phyloP scores from a whole-genome alignment of 345 rosid species.

The Boechera divaricarpa region DNA sequence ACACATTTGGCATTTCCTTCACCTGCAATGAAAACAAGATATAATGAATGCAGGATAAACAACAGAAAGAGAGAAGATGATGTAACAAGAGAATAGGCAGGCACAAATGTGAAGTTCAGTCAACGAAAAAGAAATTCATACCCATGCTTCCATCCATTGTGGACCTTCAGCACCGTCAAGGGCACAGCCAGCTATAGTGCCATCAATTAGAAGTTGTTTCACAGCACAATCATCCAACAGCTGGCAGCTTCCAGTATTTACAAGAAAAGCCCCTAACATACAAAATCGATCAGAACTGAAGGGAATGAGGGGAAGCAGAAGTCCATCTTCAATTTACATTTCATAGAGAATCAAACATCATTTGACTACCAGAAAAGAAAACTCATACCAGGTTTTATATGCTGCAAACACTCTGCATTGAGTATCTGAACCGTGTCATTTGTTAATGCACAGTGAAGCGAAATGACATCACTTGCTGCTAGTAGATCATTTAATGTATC shows the following conservation, averaged over 20 bases:
- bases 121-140: constrained; percentile 45
- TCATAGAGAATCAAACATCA: constrained; percentile 11
- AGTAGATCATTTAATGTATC: constrained; percentile 95
- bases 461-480: constrained; percentile 94
- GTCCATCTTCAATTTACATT: background rate
- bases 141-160: constrained; percentile 99
- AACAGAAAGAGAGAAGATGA: background rate
- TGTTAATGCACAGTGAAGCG: constrained; percentile 89
- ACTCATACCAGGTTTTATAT: constrained; percentile 83
- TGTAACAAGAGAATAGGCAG: background rate
- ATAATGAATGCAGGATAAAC: background rate
- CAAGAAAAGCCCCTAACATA: constrained; percentile 88
- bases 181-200: constrained; percentile 95
- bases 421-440: constrained; percentile 92
- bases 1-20: constrained; percentile 98
- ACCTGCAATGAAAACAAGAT: constrained; percentile 54
- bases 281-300: background rate
- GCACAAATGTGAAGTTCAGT: constrained; percentile 10
- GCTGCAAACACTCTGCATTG: constrained; percentile 95
- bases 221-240: constrained; percentile 91
- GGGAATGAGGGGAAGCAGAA: constrained; percentile 23
- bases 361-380: background rate
- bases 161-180: constrained; percentile 99
- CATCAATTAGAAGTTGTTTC: constrained; percentile 94
- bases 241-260: constrained; percentile 96